phyloP scores from a whole-genome alignment of 2,329 filamentous ascomycete species.

The Alternaria incomplexa region DNA sequence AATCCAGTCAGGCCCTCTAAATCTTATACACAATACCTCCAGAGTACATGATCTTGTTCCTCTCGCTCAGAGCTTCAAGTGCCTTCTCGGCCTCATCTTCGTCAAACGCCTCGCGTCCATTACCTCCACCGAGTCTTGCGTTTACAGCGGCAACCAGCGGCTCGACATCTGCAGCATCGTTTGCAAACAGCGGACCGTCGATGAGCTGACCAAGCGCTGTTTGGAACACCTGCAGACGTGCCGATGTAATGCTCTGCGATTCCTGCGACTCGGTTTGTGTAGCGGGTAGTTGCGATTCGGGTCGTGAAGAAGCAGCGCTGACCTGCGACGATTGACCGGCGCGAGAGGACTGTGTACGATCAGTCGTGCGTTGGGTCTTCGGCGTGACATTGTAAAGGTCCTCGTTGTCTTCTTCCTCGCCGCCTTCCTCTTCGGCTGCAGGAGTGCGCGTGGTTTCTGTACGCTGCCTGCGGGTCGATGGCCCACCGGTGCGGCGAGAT shows the following conservation, averaged over 20 bases:
- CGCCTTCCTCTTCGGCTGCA: slow-evolving; percentile 46
- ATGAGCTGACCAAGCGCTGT: slow-evolving; percentile 82
- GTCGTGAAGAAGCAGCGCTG: slow-evolving; percentile 80
- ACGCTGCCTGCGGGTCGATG: slow-evolving; percentile 41
- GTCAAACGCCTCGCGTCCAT: slow-evolving; percentile 67
- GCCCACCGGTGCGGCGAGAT: slow-evolving; percentile 48
- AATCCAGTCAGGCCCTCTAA: slow-evolving; percentile 15
- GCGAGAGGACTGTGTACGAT: slow-evolving; percentile 39
- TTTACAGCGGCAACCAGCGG: slow-evolving; percentile 83
- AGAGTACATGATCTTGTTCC: slow-evolving; percentile 83
- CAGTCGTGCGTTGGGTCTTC: slow-evolving; percentile 53
- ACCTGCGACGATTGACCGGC: slow-evolving; percentile 59
- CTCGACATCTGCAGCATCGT: slow-evolving; percentile 80
- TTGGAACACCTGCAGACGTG: slow-evolving; percentile 77
- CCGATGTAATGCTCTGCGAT: slow-evolving; percentile 61
- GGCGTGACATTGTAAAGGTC: slow-evolving; percentile 62
- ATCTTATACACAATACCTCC: slow-evolving; percentile 59
- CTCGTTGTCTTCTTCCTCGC: slow-evolving; percentile 61
- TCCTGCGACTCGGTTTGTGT: slow-evolving; percentile 55
- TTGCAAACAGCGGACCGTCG: slow-evolving; percentile 80
- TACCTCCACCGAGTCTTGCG: slow-evolving; percentile 65
- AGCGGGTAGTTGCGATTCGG: slow-evolving; percentile 71
- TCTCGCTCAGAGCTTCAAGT: slow-evolving; percentile 77
- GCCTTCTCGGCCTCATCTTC: slow-evolving; percentile 77
- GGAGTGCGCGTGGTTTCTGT: slow-evolving; percentile 38